phyloP scores from a whole-genome alignment of 805 yeast genomes.

The Yarrowia sp. region DNA sequence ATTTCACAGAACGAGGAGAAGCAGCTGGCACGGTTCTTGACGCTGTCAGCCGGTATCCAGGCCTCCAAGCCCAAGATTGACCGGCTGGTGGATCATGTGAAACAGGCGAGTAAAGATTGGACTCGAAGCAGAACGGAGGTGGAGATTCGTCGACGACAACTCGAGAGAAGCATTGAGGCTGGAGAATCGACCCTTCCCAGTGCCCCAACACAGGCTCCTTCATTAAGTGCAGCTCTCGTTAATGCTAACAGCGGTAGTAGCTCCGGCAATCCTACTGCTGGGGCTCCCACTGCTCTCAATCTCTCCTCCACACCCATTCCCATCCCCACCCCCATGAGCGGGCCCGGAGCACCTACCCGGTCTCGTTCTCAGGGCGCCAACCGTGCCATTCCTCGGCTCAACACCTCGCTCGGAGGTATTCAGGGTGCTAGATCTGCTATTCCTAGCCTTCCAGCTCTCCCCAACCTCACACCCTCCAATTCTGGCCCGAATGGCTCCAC shows the following conservation, averaged over 20 bases:
- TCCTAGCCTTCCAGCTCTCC: not conserved
- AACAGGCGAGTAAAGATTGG: conserved; percentile 41
- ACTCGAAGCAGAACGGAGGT: conserved; percentile 40
- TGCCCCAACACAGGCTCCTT: not conserved
- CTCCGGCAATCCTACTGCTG: not conserved
- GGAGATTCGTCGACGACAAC: conserved; percentile 39
- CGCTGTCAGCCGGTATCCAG: conserved; percentile 33
- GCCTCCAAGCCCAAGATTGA: conserved; percentile 37
- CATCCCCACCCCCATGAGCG: not conserved
- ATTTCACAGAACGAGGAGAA: conserved; percentile 40
- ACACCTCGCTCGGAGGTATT: not conserved
- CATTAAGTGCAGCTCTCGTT: not conserved
- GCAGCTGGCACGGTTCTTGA: conserved; percentile 35
- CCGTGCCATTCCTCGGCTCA: conserved; percentile 7
- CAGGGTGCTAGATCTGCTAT: not conserved
- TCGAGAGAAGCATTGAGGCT: conserved; percentile 36
- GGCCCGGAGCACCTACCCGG: conserved; percentile 2
- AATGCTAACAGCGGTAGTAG: not conserved
- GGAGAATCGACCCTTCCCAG: not conserved
- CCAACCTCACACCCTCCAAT: not conserved
- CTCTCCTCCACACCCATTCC: conserved; percentile 5
- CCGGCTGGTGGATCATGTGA: conserved; percentile 36
- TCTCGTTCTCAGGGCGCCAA: conserved; percentile 22
- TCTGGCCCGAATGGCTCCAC: not conserved
- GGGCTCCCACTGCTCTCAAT: not conserved